These are phyloP conservation scores for Wickerhamiella lipophila DNA, from an alignment of 805 yeast species.

Conservation along the genomic window DNA sequence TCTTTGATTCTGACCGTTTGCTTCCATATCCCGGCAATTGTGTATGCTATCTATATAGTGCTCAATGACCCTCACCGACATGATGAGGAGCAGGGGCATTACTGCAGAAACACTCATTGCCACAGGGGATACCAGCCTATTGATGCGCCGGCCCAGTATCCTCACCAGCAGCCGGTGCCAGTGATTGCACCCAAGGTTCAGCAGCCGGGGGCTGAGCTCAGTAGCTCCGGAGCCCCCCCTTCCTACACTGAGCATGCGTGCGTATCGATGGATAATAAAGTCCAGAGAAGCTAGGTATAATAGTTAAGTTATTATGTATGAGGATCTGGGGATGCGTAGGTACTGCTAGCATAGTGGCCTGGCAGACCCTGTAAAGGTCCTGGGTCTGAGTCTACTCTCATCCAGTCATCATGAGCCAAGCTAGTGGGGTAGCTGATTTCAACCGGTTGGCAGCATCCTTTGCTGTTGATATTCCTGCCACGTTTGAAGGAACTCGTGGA, in stretches of 20 bases:
- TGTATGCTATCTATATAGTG: slow-evolving; percentile 12
- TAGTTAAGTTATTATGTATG: neutral
- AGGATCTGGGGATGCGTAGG: no score
- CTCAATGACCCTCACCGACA: slow-evolving; percentile 3
- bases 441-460: slow-evolving; percentile 1
- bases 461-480: slow-evolving; percentile 3
- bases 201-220: neutral
- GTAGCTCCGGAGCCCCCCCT: slow-evolving; percentile 1
- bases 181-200: neutral
- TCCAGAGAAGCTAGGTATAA: neutral
- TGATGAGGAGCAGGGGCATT: neutral
- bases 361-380: no score
- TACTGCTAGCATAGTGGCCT: no score
- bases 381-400: neutral
- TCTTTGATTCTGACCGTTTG: slow-evolving; percentile 6
- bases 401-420: slow-evolving; percentile 9
- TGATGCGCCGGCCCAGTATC: slow-evolving; percentile 1
- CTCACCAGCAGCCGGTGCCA: neutral
- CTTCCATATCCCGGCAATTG: slow-evolving; percentile 13
- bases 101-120: neutral
- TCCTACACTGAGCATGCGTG: neutral
- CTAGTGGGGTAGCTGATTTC: slow-evolving; percentile 2
- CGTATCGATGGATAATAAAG: slow-evolving; percentile 6
- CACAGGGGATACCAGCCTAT: neutral
- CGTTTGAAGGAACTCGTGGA: slow-evolving; percentile 13